A percentile compares a stretch with the other conserved stretches of the same genome.
phyloP scores from a whole-genome alignment of 257 asterid genomes.

The Echium plantagineum region DNA sequence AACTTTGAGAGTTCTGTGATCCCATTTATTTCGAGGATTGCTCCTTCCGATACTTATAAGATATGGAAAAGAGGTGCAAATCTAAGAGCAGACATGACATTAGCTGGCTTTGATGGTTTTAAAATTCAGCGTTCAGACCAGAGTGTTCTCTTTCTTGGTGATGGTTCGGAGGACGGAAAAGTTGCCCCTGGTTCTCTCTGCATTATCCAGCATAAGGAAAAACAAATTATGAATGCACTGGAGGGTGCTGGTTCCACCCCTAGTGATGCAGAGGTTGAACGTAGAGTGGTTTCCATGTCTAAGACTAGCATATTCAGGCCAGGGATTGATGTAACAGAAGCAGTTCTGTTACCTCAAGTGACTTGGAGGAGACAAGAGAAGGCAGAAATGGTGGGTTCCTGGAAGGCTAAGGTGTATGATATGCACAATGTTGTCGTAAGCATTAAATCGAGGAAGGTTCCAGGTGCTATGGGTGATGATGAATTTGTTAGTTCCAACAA shows the following conservation, averaged over 20 bases:
- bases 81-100: constrained; percentile 91
- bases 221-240: constrained; percentile 87
- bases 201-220: constrained; percentile 80
- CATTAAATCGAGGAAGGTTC: constrained; percentile 87
- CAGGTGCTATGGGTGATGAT: constrained; percentile 91
- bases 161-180: constrained; percentile 89
- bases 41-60: constrained; percentile 93
- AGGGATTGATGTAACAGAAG: constrained; percentile 89
- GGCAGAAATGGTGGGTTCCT: constrained; percentile 67
- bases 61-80: constrained; percentile 97
- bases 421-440: constrained; percentile 95
- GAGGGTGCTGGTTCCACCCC: constrained; percentile 94
- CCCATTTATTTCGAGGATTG: constrained; percentile 91
- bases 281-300: constrained; percentile 86
- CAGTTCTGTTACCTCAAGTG: constrained; percentile 78
- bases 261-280: constrained; percentile 71
- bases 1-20: constrained; percentile 96
- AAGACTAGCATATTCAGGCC: constrained; percentile 91
- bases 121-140: constrained; percentile 89
- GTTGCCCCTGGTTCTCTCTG: constrained; percentile 77
- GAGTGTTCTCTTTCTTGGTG: constrained; percentile 88
- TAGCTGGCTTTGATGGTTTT: constrained; percentile 95
- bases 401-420: constrained; percentile 93
- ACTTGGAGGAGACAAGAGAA: constrained; percentile 90
- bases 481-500: constrained; percentile 60